These are phyloP conservation scores for Glebionis coronaria DNA, from an alignment of 129 eudicot species.

Conservation along the genomic window DNA sequence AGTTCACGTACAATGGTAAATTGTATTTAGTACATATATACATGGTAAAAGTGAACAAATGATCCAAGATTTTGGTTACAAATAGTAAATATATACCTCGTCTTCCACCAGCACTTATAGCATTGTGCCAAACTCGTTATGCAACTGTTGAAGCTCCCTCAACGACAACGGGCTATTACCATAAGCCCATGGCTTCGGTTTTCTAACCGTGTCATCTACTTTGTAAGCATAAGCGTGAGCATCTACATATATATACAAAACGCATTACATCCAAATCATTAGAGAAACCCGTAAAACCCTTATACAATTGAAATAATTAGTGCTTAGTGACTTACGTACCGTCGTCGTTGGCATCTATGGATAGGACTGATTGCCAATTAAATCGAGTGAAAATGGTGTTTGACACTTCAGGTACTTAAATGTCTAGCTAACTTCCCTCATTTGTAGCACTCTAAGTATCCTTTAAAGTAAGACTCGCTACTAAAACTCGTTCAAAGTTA, in stretches of 20 bases:
- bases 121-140: conserved; percentile 17
- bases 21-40: not conserved
- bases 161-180: conserved; percentile 11
- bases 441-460: no score
- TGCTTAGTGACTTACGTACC: not conserved
- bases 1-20: no score
- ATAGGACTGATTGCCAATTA: not conserved
- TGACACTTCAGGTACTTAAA: no score
- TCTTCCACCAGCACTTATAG: not conserved
- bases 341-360: not conserved
- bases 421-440: no score
- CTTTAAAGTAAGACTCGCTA: no score
- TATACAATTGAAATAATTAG: no score
- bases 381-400: no score
- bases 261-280: no score
- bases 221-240: not conserved
- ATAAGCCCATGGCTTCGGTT: conserved; percentile 20
- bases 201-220: conserved; percentile 10
- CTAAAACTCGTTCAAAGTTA: no score
- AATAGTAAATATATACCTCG: conserved; percentile 13
- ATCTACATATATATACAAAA: not conserved
- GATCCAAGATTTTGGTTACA: not conserved
- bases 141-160: conserved; percentile 17
- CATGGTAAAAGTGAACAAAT: not conserved
- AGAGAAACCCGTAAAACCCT: no score